Base-by-base conservation (phyloP, 352 stramenopile genomes). In the Blastocystis sp. region DNA sequence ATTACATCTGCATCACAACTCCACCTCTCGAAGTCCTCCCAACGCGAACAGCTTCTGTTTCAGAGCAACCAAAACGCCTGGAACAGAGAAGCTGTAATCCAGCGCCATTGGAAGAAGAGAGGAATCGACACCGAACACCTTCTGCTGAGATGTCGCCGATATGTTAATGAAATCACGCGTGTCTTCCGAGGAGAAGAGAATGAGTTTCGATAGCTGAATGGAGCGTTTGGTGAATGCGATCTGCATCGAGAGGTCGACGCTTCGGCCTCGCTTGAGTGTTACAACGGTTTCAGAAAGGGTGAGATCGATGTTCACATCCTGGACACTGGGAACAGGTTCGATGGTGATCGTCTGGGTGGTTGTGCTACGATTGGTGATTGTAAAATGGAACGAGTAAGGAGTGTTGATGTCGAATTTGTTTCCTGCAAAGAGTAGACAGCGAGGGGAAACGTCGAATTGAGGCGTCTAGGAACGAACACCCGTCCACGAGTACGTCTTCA, bases 211-310 rank as follows among this genome's bases (percentile, higher is more conserved):
- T 8, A 81, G 69, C 14, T 81, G 27, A n/a, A 42, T 57, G 29
- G 69, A 81, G 18, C 69, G 48, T n/a, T 61, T n/a, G 2, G 69
- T 81, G 46, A 81, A 81, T n/a, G 46, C 29, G 49, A 81, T 81
- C 14, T 21, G 44, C 14, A 64, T 46, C 2, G 27, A 14, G 0
- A 81, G 44, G 4, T 27, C 24, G 9, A 32, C 42, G 14, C 3
- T 48, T 38, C 63, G 61, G 16, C 69, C 69, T 7, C 21, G 14
- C 69, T 65, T 63, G 21, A 81, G n/a, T 8, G 29, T 18, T 32
- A 27, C 11, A 63, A 29, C 53, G 1, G 36, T 29, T 42, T 81
- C 44, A 21, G 69, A 81, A 27, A 81, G 27, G 1, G 11, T 16
- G 21, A 81, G 36, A 16, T 4, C 24, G 16, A 81, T 44, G n/a